Evolutionary conservation across 2,329 filamentous ascomycete genomes (phyloP), one percentile per base, ranked within the genome.

Genomic region (Ceratocystis alfenasii): DNA sequence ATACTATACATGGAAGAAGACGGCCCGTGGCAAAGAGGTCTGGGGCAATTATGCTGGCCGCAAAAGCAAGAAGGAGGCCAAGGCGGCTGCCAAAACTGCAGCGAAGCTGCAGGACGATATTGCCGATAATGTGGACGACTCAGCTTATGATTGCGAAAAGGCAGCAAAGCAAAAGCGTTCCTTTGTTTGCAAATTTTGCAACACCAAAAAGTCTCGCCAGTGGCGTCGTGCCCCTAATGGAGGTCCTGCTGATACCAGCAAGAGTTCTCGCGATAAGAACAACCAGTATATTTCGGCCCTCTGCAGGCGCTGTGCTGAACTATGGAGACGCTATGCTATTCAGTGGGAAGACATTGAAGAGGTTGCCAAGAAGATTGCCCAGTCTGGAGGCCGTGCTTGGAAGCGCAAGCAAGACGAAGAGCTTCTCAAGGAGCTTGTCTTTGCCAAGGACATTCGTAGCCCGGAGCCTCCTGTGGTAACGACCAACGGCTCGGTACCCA

Each of bases 1-100:
- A 73, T 99, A 97, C 76, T 99, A 99, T 74, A 89, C 89, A 70
- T 99, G 94, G 94, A 99, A 99, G 78, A 97, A 97, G 76, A 90
- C 90, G 0, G 82, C 87, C 1, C 86, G 87, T 67, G 94, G 94
- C 50, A 87, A 84, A 72, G 86, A 94, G 71, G 86, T 99, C 25
- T 96, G 94, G 92, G 90, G 90, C 68, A 89, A 86, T 69, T 96
- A 88, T 71, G 85, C 89, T 63, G 90, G 89, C 10, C 85, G 93
- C 59, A 95, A 95, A 73, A 89, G 90, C 66, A 95, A 93, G 75
- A 96, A 94, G 75, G 90, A 95, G 72, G 85, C 86, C 53, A 89
- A 87, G 72, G 87, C 85, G 71, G 83, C 82, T 30, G 87, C 89
- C 71, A 87, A 86, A 60, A 82, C 83, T 5, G 82, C 83, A 17